A percentile compares a stretch with the other conserved stretches of the same genome.
phyloP scores from a whole-genome alignment of 2,329 filamentous ascomycete genomes.

The Graphilbum ipis-grandicollis region DNA sequence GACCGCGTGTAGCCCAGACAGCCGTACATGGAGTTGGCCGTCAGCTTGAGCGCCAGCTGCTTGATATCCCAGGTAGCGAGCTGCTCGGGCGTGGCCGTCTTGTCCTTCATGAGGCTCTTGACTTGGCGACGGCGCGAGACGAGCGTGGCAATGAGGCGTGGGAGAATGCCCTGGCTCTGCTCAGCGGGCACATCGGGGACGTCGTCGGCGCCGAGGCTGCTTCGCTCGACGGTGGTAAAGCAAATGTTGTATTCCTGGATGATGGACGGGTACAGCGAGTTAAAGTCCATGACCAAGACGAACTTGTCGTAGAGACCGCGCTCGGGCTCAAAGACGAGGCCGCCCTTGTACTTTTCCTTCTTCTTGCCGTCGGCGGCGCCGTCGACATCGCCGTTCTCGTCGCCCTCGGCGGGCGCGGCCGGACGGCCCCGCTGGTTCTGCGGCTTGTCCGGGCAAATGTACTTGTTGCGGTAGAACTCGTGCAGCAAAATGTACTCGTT shows the following conservation, averaged over 20 bases:
- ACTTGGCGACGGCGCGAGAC: constrained; percentile 81
- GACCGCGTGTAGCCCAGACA: constrained; percentile 95
- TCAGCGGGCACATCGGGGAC: constrained; percentile 74
- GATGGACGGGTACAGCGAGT: constrained; percentile 94
- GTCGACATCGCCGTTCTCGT: constrained; percentile 43
- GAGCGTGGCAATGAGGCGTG: constrained; percentile 77
- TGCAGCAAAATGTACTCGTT: constrained; percentile 99
- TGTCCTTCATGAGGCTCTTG: constrained; percentile 94
- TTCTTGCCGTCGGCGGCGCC: constrained; percentile 44
- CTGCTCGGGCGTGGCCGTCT: constrained; percentile 68
- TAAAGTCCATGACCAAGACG: constrained; percentile 99
- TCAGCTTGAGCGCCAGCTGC: constrained; percentile 89
- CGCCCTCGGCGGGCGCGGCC: constrained; percentile 56
- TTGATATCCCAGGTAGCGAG: constrained; percentile 96
- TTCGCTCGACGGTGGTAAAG: constrained; percentile 88
- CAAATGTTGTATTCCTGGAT: constrained; percentile 99
- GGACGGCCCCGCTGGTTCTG: constrained; percentile 55
- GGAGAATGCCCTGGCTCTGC: constrained; percentile 70
- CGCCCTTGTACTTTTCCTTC: constrained; percentile 98
- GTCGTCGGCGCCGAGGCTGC: constrained; percentile 16
- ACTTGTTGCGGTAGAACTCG: constrained; percentile 92
- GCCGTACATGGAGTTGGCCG: constrained; percentile 98
- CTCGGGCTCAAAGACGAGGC: constrained; percentile 94
- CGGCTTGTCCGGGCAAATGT: constrained; percentile 93
- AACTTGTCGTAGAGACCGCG: constrained; percentile 97